Percentiles rank a stretch among this genome's conserved stretches.
Evolutionary conservation across 2,329 filamentous ascomycete species (phyloP).

Genomic region (Botryosphaeria agaves): DNA sequence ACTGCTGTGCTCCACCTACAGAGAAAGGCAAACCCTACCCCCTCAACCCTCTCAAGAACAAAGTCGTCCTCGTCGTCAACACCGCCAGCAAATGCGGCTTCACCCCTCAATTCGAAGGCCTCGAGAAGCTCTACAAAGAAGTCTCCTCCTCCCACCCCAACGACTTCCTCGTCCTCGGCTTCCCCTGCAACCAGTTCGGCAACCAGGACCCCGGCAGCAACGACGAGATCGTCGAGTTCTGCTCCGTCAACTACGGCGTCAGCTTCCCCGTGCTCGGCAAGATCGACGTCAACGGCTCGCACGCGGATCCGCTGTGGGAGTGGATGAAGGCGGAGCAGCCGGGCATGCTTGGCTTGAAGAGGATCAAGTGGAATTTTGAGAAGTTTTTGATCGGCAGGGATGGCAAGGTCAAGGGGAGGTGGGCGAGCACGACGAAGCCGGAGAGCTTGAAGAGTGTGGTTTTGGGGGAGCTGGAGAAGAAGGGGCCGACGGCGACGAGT

Average conservation of each 20-base stretch:
- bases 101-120: constrained; percentile 82
- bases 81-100: constrained; percentile 98
- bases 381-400: constrained; percentile 86
- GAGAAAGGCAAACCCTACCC: constrained; percentile 58
- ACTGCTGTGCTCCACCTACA: no score
- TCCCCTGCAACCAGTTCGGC: constrained; percentile 98
- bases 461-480: constrained; percentile 51
- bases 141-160: constrained; percentile 52
- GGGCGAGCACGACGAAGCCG: constrained; percentile 79
- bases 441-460: constrained; percentile 62
- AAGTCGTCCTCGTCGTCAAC: constrained; percentile 93
- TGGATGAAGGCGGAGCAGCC: constrained; percentile 58
- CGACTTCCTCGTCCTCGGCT: constrained; percentile 77
- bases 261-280: constrained; percentile 84
- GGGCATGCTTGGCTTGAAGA: constrained; percentile 73
- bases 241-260: constrained; percentile 88
- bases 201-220: constrained; percentile 68
- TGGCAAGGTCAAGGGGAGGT: constrained; percentile 69
- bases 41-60: constrained; percentile 61
- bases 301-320: constrained; percentile 61
- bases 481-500: constrained; percentile 11
- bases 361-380: constrained; percentile 99
- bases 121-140: constrained; percentile 76
- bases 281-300: constrained; percentile 80
- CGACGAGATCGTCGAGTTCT: constrained; percentile 49